These are phyloP conservation scores for Eucalyptus microcorys DNA, from an alignment of 345 rosid genomes.

Conservation along the genomic window DNA sequence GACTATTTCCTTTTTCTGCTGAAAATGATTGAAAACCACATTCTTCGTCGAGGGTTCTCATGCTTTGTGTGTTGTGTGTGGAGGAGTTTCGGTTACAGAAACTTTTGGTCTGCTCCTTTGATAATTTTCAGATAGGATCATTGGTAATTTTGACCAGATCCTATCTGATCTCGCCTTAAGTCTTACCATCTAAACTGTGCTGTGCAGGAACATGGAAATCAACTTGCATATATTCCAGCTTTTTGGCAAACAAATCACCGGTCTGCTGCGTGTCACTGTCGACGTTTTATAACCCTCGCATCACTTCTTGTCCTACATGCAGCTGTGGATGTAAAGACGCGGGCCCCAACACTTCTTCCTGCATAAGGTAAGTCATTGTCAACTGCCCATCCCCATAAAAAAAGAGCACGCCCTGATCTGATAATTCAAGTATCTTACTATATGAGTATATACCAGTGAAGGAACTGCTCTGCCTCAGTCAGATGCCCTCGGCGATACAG, in stretches of 20 bases:
- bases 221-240: slow-evolving; percentile 38
- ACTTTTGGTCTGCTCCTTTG: background rate
- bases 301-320: slow-evolving; percentile 39
- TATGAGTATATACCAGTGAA: slow-evolving; percentile 6
- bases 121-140: background rate
- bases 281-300: slow-evolving; percentile 34
- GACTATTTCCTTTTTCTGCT: background rate
- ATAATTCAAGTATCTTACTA: background rate
- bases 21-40: background rate
- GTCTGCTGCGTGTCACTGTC: slow-evolving; percentile 49
- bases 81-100: background rate
- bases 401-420: background rate
- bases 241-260: slow-evolving; percentile 32
- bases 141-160: background rate
- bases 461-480: background rate
- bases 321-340: slow-evolving; percentile 59
- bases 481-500: background rate
- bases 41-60: background rate
- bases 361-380: slow-evolving; percentile 22
- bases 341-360: slow-evolving; percentile 5
- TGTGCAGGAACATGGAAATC: slow-evolving; percentile 58
- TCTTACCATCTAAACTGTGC: background rate
- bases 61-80: background rate
- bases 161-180: background rate
- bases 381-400: background rate